A percentile compares a stretch with the other conserved stretches of the same genome.
Evolutionary conservation across 176 grass and related monocot species (phyloP).

Genomic region (Paspalum notatum): DNA sequence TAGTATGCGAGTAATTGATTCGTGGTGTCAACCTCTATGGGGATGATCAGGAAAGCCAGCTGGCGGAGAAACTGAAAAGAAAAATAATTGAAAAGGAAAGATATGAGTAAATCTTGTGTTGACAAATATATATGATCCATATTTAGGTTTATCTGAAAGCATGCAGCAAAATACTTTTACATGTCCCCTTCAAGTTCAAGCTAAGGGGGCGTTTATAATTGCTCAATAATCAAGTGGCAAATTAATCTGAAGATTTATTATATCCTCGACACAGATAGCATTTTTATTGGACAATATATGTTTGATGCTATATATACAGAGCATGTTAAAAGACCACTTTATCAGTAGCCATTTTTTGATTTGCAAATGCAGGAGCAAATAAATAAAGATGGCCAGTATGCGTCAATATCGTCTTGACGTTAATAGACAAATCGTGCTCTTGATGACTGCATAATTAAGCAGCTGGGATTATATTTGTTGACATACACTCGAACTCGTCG

Average conservation of each 20-base stretch:
- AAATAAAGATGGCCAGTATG: neutral
- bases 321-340: conserved; percentile 10
- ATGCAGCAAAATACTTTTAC: neutral
- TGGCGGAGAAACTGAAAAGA: conserved; percentile 63
- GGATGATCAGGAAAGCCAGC: conserved; percentile 78
- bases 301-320: neutral
- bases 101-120: neutral
- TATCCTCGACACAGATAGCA: neutral
- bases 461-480: neutral
- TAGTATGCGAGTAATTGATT: neutral
- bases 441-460: neutral
- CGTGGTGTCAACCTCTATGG: conserved; percentile 56
- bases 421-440: neutral
- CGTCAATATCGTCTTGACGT: neutral
- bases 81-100: neutral
- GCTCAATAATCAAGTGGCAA: neutral
- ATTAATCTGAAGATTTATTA: neutral
- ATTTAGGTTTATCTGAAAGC: neutral
- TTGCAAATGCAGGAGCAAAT: neutral
- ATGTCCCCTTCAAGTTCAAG: neutral
- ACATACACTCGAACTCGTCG: conserved; percentile 71
- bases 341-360: neutral
- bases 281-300: neutral
- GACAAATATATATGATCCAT: neutral
- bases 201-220: neutral